Conservation (phyloP, 2,329 filamentous ascomycete species). For the Arachnopeziza araneosa region DNA sequence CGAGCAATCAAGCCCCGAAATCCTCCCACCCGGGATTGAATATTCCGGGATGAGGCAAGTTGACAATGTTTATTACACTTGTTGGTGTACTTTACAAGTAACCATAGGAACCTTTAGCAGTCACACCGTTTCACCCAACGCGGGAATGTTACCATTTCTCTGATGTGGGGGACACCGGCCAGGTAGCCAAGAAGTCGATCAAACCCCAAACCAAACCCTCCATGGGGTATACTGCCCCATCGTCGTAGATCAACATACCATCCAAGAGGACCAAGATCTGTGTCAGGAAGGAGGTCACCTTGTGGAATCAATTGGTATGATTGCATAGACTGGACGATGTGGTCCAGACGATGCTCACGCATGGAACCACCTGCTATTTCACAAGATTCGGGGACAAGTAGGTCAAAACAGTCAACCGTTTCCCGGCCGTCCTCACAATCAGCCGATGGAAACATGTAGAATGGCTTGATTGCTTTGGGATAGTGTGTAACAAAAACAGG, state of each 20-base stretch:
- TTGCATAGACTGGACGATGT: slow-evolving; percentile 55
- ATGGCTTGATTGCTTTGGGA: slow-evolving; percentile 82
- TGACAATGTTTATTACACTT: neutral
- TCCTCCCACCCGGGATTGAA: neutral
- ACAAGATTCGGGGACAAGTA: slow-evolving; percentile 62
- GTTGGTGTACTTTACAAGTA: neutral
- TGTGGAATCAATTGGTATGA: slow-evolving; percentile 44
- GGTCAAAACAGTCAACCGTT: slow-evolving; percentile 67
- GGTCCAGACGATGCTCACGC: slow-evolving; percentile 58
- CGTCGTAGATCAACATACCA: slow-evolving; percentile 68
- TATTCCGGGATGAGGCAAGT: neutral
- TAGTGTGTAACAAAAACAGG: slow-evolving; percentile 94
- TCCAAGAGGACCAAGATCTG: slow-evolving; percentile 45
- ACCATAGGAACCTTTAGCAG: slow-evolving; percentile 21
- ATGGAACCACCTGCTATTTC: slow-evolving; percentile 67
- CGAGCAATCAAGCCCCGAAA: neutral
- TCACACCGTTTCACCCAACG: slow-evolving; percentile 43
- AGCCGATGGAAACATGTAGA: slow-evolving; percentile 69
- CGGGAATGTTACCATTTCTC: slow-evolving; percentile 65
- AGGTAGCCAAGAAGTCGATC: slow-evolving; percentile 64
- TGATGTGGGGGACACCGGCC: slow-evolving; percentile 57
- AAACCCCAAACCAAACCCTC: slow-evolving; percentile 68
- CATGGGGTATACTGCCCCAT: slow-evolving; percentile 66
- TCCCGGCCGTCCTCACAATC: slow-evolving; percentile 10
- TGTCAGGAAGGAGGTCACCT: slow-evolving; percentile 15